Conservation (phyloP, 768 basidiomycete genomes). For the Cystobasidium ongulense region DNA sequence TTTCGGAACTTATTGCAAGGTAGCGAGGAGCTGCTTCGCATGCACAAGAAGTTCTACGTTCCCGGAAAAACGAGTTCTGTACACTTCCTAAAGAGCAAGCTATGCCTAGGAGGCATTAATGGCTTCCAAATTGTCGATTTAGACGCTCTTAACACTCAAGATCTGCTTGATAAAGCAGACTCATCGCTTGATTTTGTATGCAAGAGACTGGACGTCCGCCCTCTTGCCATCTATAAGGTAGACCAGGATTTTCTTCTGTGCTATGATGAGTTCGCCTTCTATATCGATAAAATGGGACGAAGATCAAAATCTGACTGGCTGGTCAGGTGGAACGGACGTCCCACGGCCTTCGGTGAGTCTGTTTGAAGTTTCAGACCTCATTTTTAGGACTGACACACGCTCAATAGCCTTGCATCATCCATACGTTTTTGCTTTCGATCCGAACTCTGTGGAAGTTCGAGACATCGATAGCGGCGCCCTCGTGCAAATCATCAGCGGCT, state of each 20-base stretch:
- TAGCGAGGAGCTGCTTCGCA: constrained; percentile 82
- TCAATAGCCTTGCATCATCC: constrained; percentile 80
- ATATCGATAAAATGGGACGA: constrained; percentile 93
- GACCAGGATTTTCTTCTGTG: constrained; percentile 94
- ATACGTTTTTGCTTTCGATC: constrained; percentile 92
- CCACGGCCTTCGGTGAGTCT: constrained; percentile 89
- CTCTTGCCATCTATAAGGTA: constrained; percentile 93
- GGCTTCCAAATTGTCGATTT: constrained; percentile 99
- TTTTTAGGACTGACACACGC: not conserved
- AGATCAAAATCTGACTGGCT: constrained; percentile 83
- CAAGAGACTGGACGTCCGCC: constrained; percentile 74
- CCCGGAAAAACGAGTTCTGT: constrained; percentile 93
- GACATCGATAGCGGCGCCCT: constrained; percentile 87
- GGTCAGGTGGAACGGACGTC: constrained; percentile 91
- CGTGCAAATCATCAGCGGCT: constrained; percentile 63
- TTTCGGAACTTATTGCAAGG: constrained; percentile 90
- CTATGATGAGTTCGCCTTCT: constrained; percentile 99
- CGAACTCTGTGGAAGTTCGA: constrained; percentile 89
- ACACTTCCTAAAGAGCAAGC: constrained; percentile 91
- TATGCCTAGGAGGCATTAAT: constrained; percentile 92
- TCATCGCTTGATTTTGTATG: constrained; percentile 85
- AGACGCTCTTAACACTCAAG: constrained; percentile 92
- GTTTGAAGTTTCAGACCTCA: constrained; percentile 33
- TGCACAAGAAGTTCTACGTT: constrained; percentile 97
- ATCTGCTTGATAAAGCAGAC: constrained; percentile 84